A percentile compares a stretch with the other conserved stretches of the same genome.
These are phyloP conservation scores for Tetracladium marchalianum DNA, from an alignment of 495 filamentous ascomycete genomes.

Conservation along the genomic window DNA sequence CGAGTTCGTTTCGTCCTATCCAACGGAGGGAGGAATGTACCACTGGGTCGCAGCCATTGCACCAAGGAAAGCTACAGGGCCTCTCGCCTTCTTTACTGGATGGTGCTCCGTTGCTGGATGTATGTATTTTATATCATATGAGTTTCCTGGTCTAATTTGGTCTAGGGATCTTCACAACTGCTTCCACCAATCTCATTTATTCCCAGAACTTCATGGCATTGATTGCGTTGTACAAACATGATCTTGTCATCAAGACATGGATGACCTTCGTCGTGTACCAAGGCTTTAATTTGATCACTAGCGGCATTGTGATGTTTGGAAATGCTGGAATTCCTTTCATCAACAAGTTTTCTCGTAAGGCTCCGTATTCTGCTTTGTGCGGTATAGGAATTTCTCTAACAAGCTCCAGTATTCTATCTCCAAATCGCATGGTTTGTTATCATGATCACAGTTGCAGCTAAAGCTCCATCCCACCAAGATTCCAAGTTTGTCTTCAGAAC, in stretches of 20 bases:
- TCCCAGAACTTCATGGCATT: conserved; percentile 27
- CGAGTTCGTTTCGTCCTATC: neutral
- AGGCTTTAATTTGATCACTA: conserved; percentile 11
- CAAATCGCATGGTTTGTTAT: conserved; percentile 46
- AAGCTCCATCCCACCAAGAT: conserved; percentile 41
- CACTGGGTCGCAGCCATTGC: conserved; percentile 2
- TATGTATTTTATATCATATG: conserved; percentile 8
- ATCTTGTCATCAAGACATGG: conserved; percentile 40
- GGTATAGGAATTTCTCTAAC: conserved; percentile 23
- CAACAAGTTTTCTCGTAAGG: conserved; percentile 22
- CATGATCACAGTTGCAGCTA: conserved; percentile 43
- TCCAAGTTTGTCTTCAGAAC: conserved; percentile 51
- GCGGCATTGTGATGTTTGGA: conserved; percentile 5
- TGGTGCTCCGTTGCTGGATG: conserved; percentile 33
- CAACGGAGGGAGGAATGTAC: conserved; percentile 2
- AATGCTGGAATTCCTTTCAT: neutral
- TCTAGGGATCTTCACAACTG: conserved; percentile 31
- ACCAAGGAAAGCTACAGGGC: conserved; percentile 22
- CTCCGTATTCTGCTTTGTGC: conserved; percentile 35
- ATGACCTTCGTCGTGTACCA: conserved; percentile 43
- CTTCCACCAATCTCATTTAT: conserved; percentile 32
- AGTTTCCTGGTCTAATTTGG: neutral
- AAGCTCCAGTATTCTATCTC: conserved; percentile 34
- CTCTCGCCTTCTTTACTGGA: conserved; percentile 31
- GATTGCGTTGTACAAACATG: conserved; percentile 27